Evolutionary conservation across 495 filamentous ascomycete genomes (phyloP).

Genomic region (Geopyxis carbonaria): DNA sequence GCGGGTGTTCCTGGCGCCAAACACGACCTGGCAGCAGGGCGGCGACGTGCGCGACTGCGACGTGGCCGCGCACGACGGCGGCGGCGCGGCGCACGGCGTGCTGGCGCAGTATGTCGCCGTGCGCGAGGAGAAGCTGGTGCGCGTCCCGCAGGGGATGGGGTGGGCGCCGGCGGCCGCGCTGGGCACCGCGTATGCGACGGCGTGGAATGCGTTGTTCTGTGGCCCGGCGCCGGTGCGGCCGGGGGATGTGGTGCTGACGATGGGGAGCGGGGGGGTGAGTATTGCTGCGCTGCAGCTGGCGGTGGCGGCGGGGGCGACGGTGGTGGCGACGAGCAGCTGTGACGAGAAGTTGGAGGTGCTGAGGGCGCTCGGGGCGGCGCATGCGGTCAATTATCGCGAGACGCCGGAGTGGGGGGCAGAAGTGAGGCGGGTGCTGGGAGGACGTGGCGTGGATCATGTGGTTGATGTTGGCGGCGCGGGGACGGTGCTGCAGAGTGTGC

Average conservation of each 20-base stretch:
- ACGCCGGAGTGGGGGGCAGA: constrained; percentile 45
- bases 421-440: constrained; percentile 31
- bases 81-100: not conserved
- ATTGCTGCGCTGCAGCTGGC: constrained; percentile 26
- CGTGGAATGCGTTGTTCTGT: not conserved
- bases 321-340: constrained; percentile 29
- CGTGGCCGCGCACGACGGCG: not conserved
- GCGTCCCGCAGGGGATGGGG: not conserved
- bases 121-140: not conserved
- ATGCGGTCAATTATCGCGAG: constrained; percentile 41
- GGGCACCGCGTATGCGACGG: not conserved
- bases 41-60: not conserved
- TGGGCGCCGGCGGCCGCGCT: not conserved
- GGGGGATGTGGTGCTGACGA: constrained; percentile 22
- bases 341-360: constrained; percentile 26
- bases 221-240: constrained; percentile 4
- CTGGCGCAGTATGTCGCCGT: not conserved
- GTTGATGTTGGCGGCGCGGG: constrained; percentile 34
- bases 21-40: not conserved
- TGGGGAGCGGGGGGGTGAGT: constrained; percentile 27
- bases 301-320: constrained; percentile 26
- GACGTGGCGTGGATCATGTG: constrained; percentile 41
- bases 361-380: constrained; percentile 32
- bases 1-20: too few relatives aligned
- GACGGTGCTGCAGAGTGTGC: constrained; percentile 1